phyloP scores from a whole-genome alignment of 2,329 filamentous ascomycete species.

The Cryphonectria carpinicola region DNA sequence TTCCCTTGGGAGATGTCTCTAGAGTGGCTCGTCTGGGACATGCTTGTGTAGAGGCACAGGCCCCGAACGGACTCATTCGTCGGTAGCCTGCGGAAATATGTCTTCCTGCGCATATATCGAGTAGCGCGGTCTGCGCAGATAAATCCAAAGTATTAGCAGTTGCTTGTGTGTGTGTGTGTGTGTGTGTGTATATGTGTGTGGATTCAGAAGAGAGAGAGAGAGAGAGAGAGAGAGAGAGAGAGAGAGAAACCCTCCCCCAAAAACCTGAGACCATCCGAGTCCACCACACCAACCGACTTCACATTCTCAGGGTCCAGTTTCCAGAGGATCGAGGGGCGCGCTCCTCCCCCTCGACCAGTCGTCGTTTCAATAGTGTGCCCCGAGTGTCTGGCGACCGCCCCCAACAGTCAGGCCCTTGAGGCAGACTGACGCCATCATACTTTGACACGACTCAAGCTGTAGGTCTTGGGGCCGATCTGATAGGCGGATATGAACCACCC shows the following conservation, averaged over 20 bases:
- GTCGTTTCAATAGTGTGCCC: background rate
- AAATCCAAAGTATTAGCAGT: background rate
- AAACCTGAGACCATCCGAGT: background rate
- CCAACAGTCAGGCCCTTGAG: background rate
- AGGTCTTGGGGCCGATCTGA: background rate
- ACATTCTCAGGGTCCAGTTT: background rate
- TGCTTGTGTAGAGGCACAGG: background rate
- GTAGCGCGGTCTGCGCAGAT: background rate
- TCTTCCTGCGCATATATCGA: background rate
- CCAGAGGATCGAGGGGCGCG: background rate
- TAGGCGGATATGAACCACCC: background rate
- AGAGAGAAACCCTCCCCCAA: background rate
- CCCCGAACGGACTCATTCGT: background rate
- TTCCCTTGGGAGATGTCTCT: no score
- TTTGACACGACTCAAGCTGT: background rate
- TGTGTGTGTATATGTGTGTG: background rate
- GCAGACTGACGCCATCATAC: background rate
- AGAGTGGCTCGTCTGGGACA: background rate
- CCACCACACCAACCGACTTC: background rate
- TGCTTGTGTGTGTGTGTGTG: background rate
- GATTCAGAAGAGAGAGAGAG: background rate
- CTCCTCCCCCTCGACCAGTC: background rate
- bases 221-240: no score
- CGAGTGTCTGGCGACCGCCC: slow-evolving; percentile 1
- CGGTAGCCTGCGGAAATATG: background rate